These are phyloP conservation scores for Fusarium buxicola DNA, from an alignment of 2,329 filamentous ascomycete genomes.

Conservation along the genomic window DNA sequence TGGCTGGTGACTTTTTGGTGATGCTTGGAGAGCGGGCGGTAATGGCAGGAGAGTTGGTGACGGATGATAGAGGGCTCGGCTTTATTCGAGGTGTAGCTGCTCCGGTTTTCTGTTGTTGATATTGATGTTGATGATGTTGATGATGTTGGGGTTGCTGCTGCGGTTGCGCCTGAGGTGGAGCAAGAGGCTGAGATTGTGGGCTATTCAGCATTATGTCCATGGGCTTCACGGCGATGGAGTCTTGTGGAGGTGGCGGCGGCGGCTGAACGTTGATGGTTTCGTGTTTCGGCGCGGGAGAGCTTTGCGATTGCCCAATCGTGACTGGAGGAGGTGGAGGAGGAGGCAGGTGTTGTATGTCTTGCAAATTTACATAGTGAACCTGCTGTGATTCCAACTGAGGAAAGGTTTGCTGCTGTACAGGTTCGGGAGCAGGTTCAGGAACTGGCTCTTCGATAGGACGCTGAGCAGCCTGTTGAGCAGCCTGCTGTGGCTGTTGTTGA, in stretches of 20 bases:
- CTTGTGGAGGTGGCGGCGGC: conserved; percentile 29
- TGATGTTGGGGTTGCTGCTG: conserved; percentile 23
- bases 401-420: conserved; percentile 31
- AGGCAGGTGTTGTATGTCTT: conserved; percentile 53
- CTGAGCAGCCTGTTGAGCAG: conserved; percentile 29
- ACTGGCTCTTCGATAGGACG: conserved; percentile 30
- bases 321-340: conserved; percentile 44
- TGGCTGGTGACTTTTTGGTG: conserved; percentile 56
- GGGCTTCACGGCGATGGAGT: conserved; percentile 40
- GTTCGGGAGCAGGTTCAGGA: conserved; percentile 27
- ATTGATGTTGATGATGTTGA: conserved; percentile 23
- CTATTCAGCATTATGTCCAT: conserved; percentile 44
- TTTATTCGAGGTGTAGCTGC: conserved; percentile 47
- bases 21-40: conserved; percentile 55
- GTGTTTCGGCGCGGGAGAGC: conserved; percentile 21
- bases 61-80: conserved; percentile 54
- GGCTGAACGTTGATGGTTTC: conserved; percentile 28
- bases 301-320: conserved; percentile 40
- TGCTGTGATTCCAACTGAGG: conserved; percentile 42
- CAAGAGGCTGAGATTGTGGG: conserved; percentile 23
- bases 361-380: conserved; percentile 53
- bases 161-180: conserved; percentile 27
- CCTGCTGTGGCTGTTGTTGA: conserved; percentile 27
- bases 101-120: conserved; percentile 39
- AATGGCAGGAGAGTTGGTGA: conserved; percentile 56